A percentile compares a stretch with the other conserved stretches of the same genome.
Evolutionary conservation across 805 yeast genomes (phyloP).

Genomic region (Pichia scutulata): DNA sequence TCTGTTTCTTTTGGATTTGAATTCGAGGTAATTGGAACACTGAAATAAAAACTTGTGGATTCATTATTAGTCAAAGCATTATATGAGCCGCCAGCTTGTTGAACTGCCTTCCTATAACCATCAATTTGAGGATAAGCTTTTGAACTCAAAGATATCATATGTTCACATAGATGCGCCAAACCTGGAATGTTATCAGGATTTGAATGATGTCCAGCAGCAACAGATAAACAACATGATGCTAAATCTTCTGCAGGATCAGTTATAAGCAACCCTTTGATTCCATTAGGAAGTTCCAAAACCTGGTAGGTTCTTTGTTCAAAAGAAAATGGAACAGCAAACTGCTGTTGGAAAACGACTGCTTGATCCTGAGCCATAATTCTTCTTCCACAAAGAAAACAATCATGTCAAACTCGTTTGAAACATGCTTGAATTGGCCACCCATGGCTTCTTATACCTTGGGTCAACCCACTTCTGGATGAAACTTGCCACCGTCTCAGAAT

Average conservation of each 20-base stretch:
- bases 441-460: neutral
- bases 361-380: neutral
- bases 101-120: conserved; percentile 36
- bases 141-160: conserved; percentile 53
- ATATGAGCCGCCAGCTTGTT: conserved; percentile 44
- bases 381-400: no score
- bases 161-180: conserved; percentile 86
- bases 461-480: neutral
- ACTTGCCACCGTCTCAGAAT: neutral
- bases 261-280: conserved; percentile 57
- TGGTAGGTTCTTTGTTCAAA: conserved; percentile 33
- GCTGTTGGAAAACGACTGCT: neutral
- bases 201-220: conserved; percentile 71
- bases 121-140: conserved; percentile 44
- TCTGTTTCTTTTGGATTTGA: conserved; percentile 20
- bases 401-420: neutral
- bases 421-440: neutral
- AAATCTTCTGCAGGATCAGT: conserved; percentile 64
- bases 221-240: conserved; percentile 66
- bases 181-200: conserved; percentile 73
- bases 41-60: conserved; percentile 56
- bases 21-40: conserved; percentile 38
- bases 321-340: conserved; percentile 12
- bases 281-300: conserved; percentile 53
- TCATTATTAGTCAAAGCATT: conserved; percentile 70